Evolutionary conservation across 129 eudicot genomes (phyloP).

Genomic region (sunflower (Helianthus annuus)): DNA sequence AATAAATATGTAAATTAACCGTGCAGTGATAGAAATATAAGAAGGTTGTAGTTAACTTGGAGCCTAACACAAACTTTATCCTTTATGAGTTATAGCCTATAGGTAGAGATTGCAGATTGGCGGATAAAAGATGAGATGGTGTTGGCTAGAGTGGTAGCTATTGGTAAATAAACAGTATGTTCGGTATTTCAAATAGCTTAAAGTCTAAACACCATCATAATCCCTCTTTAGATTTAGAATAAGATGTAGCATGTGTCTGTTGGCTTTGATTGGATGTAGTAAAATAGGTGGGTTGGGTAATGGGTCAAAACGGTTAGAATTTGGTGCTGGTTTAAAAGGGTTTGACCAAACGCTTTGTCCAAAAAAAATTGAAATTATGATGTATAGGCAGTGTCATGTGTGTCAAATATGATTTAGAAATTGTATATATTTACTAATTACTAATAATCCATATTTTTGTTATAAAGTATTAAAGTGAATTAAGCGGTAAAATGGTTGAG

Average conservation of each 20-base stretch:
- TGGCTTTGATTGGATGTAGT: not conserved
- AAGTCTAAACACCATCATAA: no score
- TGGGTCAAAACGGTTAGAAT: not conserved
- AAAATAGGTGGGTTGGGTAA: not conserved
- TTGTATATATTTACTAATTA: not conserved
- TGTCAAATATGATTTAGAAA: not conserved
- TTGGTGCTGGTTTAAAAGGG: not conserved
- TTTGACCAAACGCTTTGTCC: not conserved
- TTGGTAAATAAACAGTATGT: no score
- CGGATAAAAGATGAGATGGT: no score
- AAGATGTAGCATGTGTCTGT: not conserved
- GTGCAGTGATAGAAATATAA: no score
- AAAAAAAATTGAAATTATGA: not conserved
- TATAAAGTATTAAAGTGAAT: not conserved
- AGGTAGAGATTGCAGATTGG: no score
- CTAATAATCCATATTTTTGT: not conserved
- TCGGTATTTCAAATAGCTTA: no score
- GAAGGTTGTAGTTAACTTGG: no score
- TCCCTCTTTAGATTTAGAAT: no score
- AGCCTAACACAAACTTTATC: no score
- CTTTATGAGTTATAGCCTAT: no score
- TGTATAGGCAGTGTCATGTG: not conserved
- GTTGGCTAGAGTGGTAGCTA: no score
- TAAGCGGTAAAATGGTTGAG: not conserved
- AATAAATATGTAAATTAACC: no score